phyloP scores from a whole-genome alignment of 2,329 filamentous ascomycete species.

The Sarocladiaceae sp. region DNA sequence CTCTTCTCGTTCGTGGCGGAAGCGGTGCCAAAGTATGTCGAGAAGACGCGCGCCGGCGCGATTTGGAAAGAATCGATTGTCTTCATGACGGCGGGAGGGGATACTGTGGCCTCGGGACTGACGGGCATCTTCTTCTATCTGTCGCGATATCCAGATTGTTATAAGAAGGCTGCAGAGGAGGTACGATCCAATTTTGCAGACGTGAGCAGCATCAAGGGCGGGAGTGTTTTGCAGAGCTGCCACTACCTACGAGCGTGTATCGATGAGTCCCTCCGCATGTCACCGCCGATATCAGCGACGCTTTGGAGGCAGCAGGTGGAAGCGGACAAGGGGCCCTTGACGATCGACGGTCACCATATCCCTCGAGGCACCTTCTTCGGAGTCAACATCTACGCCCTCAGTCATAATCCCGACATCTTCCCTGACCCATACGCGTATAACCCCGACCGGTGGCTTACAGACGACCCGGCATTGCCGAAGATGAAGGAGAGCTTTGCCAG shows the following conservation, averaged over 20 bases:
- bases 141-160: slow-evolving; percentile 3
- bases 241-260: slow-evolving; percentile 29
- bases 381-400: slow-evolving; percentile 8
- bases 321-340: not conserved
- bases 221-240: slow-evolving; percentile 16
- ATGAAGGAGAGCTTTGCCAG: slow-evolving; percentile 9
- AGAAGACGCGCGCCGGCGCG: not conserved
- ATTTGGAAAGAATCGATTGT: not conserved
- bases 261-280: slow-evolving; percentile 32
- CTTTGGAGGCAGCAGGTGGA: slow-evolving; percentile 2
- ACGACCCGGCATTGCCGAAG: not conserved
- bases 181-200: slow-evolving; percentile 25
- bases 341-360: not conserved
- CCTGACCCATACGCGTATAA: slow-evolving; percentile 2
- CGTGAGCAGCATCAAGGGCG: slow-evolving; percentile 25
- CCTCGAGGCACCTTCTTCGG: slow-evolving; percentile 63
- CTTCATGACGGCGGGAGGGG: not conserved
- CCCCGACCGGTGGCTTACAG: slow-evolving; percentile 7
- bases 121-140: slow-evolving; percentile 12
- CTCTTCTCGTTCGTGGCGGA: not conserved
- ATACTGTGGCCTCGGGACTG: slow-evolving; percentile 9
- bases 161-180: slow-evolving; percentile 24
- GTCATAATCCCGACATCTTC: slow-evolving; percentile 7
- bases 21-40: not conserved
- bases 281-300: slow-evolving; percentile 18